A percentile compares a stretch with the other conserved stretches of the same genome.
These are phyloP conservation scores for Amanita subjunquillea DNA, from an alignment of 768 basidiomycete species.

Conservation along the genomic window DNA sequence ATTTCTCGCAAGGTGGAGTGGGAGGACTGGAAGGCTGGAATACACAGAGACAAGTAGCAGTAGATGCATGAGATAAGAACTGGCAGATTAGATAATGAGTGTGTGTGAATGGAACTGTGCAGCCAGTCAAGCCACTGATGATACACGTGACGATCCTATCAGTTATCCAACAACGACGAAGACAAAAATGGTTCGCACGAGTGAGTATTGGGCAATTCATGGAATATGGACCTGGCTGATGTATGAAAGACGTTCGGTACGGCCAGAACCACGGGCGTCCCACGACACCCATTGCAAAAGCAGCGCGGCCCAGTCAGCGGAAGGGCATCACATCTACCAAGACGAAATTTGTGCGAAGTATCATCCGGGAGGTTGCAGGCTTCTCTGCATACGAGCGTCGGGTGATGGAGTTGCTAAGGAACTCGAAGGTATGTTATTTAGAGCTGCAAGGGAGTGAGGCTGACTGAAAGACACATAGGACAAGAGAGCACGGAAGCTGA, in stretches of 20 bases:
- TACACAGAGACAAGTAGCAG: slow-evolving; percentile 21
- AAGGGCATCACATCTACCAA: slow-evolving; percentile 87
- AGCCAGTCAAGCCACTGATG: slow-evolving; percentile 50
- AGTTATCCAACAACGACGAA: slow-evolving; percentile 8
- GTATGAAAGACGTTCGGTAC: slow-evolving; percentile 59
- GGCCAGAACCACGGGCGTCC: slow-evolving; percentile 86
- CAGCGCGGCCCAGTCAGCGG: slow-evolving; percentile 73
- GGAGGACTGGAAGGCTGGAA: slow-evolving; percentile 34
- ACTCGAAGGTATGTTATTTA: slow-evolving; percentile 69
- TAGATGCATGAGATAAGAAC: slow-evolving; percentile 19
- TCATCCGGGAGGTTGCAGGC: slow-evolving; percentile 94
- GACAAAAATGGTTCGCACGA: slow-evolving; percentile 65
- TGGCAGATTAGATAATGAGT: slow-evolving; percentile 14
- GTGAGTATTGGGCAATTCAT: slow-evolving; percentile 34
- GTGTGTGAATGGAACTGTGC: slow-evolving; percentile 38
- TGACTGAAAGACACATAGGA: slow-evolving; percentile 42
- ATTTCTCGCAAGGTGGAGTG: background rate
- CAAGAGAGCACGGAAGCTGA: slow-evolving; percentile 98
- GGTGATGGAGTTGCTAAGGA: slow-evolving; percentile 95
- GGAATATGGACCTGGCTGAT: slow-evolving; percentile 8
- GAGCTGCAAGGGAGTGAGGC: background rate
- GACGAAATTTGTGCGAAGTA: slow-evolving; percentile 87
- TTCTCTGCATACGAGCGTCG: slow-evolving; percentile 97
- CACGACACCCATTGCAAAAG: slow-evolving; percentile 75
- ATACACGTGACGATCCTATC: slow-evolving; percentile 21